phyloP scores from a whole-genome alignment of 768 basidiomycete genomes.

The Russula sp. region DNA sequence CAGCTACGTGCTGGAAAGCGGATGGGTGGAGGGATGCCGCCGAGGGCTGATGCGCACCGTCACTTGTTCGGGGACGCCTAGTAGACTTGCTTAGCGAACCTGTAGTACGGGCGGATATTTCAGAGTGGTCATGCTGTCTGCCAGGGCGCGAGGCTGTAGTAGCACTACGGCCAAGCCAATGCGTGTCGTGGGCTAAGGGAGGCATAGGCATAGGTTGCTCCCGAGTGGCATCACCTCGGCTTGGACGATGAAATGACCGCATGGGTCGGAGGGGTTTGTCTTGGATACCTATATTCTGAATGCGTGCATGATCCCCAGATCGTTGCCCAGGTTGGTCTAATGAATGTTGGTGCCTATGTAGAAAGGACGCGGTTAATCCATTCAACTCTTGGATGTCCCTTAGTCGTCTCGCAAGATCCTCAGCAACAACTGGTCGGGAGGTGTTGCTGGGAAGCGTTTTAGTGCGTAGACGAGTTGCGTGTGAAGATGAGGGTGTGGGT shows the following conservation, averaged over 20 bases:
- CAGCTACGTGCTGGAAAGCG: conserved; percentile 28
- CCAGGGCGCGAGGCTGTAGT: conserved; percentile 26
- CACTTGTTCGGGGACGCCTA: conserved; percentile 23
- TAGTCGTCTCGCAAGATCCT: conserved; percentile 20
- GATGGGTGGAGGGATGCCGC: conserved; percentile 5
- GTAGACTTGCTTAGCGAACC: conserved; percentile 1
- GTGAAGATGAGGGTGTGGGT: neutral
- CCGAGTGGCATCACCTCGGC: conserved; percentile 28
- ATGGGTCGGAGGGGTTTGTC: conserved; percentile 36
- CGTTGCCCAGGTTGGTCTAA: conserved; percentile 19
- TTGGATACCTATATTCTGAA: conserved; percentile 20
- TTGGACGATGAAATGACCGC: conserved; percentile 56
- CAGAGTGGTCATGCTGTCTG: conserved; percentile 30
- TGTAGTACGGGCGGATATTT: conserved; percentile 17
- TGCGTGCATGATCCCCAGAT: conserved; percentile 21
- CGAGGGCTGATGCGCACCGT: conserved; percentile 25
- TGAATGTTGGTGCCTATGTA: neutral
- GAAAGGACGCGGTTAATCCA: neutral
- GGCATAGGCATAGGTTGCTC: neutral
- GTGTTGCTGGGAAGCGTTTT: conserved; percentile 18
- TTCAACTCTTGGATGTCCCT: conserved; percentile 12
- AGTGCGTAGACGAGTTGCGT: conserved; percentile 12
- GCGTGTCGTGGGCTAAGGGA: neutral
- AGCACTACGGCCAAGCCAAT: conserved; percentile 13
- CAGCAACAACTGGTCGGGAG: conserved; percentile 10